Base-by-base conservation (phyloP, 2,329 filamentous ascomycete species). In the Acephala macrosclerotiorum region DNA sequence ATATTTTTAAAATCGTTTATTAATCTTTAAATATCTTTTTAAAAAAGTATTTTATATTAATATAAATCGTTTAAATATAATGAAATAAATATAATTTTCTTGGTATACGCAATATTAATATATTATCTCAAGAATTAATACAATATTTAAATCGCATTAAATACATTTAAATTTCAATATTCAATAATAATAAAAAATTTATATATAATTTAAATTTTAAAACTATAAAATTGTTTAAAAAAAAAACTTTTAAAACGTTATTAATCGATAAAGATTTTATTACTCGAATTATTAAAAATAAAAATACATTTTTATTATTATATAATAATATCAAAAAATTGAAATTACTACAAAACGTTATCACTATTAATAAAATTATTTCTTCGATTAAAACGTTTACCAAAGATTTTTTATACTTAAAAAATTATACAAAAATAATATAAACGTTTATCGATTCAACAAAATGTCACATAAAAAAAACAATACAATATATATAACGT, bases 401-500 rank as follows among this genome's bases (percentile, higher is more conserved):
- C 42, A 61, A 64, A 38, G 58, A 67, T 61, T 61, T 51, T 38
- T 67, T 67, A 55, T 67, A 64, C 57, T 61, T 67, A 14, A 61
- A 67, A 58, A 61, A 67, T 38, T 61, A 35, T 64, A 18, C 36
- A 22, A 60, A 61, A 61, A 51, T 26, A 55, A 58, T 67, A 26
- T 22, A 26, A 56, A 67, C 51, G 22, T 61, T 64, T 26, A 67
- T 67, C 55, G 55, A 67, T 40, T 55, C 20, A 58, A 64, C 22
- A 61, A 20, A 67, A 38, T 61, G 33, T 64, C 55, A 67, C 20
- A 60, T 64, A 20, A 64, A 49, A 67, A 61, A 67, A 47, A 49
- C 78, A 79, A 60, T 80, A 78, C 67, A 77, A 80, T 60, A 77
- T 74, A 11, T 73, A 73, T 22, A 75, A 76, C 0, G 51, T 75